Evolutionary conservation across 1,284 basidiomycete genomes (phyloP), one percentile per base, ranked within the genome.

Genomic region (Rugiboletus extremiorientalis): DNA sequence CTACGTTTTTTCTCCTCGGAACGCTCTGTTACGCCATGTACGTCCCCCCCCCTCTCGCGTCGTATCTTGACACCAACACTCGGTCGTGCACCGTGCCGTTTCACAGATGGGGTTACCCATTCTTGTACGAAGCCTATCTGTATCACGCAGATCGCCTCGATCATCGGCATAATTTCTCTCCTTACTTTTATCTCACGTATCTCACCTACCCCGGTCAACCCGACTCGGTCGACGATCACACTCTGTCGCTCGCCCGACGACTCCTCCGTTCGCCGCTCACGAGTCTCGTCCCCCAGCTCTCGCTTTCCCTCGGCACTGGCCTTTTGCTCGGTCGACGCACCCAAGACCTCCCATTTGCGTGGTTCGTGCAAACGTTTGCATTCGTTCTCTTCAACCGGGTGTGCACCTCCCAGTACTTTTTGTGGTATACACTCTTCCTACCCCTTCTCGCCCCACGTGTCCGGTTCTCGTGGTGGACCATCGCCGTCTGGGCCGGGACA

Each of bases 301-400:
- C 69, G 0, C 75, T 93, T 11, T 79, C 88, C 0, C 69, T 91
- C 2, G 83, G 84, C 3, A 76, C 86, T 8, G 93, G 94, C 3
- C 69, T 92, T 18, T 66, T 86, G 6, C 82, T 88, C 44, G 84
- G 87, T 10, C 76, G 79, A 52, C 74, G 73, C 43, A 75, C 71
- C 50, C 69, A 75, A 27, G 77, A 89, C 44, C 76, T 98, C 6
- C 81, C 87, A 6, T 89, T 95, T 61, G 83, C 92, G 4, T 96
- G 91, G 89, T 94, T 97, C 67, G 81, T 95, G 23, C 96, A 98
- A 74, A 99, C 97, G 0, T 82, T 85, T 46, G 77, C 84, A 0
- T 99, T 99, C 68, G 95, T 98, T 18, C 79, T 92, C 2, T 96
- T 98, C 79, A 99, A 99, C 75, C 97, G 98, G 76, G 97, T 99